Conservation (phyloP, 1,284 basidiomycete species). For the Flammula alnicola region DNA sequence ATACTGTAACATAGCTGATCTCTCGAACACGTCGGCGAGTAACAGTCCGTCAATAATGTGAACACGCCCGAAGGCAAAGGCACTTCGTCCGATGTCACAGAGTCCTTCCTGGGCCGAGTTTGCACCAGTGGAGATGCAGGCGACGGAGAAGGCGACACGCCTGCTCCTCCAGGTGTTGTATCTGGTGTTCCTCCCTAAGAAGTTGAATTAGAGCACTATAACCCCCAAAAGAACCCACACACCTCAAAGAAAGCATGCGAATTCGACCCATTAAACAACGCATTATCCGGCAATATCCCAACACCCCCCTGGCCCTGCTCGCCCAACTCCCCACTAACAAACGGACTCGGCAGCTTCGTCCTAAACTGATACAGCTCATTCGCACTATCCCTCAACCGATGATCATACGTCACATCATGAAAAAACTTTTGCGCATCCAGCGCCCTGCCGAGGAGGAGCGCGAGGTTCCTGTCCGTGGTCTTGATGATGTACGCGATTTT, state of each 20-base stretch:
- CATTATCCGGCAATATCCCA: constrained; percentile 10
- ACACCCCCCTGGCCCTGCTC: constrained; percentile 34
- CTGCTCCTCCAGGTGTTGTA: constrained; percentile 32
- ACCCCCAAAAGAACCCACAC: neutral
- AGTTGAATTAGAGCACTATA: neutral
- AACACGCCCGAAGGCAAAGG: constrained; percentile 94
- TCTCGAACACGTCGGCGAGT: constrained; percentile 95
- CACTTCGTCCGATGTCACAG: constrained; percentile 59
- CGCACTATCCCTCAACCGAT: constrained; percentile 88
- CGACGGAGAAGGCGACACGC: constrained; percentile 44
- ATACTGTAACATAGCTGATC: constrained; percentile 96
- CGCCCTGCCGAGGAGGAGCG: constrained; percentile 90
- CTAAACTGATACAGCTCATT: constrained; percentile 95
- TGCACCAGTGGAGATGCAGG: constrained; percentile 39
- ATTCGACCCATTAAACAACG: constrained; percentile 12
- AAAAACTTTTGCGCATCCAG: constrained; percentile 99
- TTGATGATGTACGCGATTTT: constrained; percentile 98
- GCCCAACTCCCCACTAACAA: constrained; percentile 76
- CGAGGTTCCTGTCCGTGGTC: constrained; percentile 96
- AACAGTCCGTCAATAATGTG: constrained; percentile 96
- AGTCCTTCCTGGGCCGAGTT: constrained; percentile 46
- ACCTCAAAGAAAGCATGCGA: constrained; percentile 21
- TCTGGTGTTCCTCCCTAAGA: constrained; percentile 21
- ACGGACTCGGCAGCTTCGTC: constrained; percentile 74
- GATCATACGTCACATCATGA: constrained; percentile 99